A percentile compares a stretch with the other conserved stretches of the same genome.
These are phyloP conservation scores for Phalaenopsis hybrid DNA, from an alignment of 116 monocot genomes.

Conservation along the genomic window DNA sequence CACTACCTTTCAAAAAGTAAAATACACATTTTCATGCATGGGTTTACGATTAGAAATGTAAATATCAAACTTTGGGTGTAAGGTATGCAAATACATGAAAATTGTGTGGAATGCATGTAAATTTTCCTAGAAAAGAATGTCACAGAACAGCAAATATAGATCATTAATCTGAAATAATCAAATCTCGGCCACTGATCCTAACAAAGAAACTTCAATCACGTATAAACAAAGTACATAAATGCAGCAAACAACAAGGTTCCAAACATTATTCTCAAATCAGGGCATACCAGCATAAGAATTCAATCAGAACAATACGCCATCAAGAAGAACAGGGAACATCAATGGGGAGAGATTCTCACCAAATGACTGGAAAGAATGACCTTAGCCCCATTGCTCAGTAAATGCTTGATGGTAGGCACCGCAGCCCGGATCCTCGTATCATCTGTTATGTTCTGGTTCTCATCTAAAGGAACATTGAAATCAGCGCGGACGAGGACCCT, in stretches of 20 bases:
- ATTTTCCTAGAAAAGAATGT: neutral
- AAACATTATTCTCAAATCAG: neutral
- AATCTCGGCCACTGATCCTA: neutral
- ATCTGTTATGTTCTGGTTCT: constrained; percentile 45
- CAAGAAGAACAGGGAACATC: neutral
- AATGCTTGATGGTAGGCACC: constrained; percentile 52
- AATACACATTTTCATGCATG: no score
- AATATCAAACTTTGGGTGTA: no score
- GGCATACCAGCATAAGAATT: neutral
- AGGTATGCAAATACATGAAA: no score
- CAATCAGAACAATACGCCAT: neutral
- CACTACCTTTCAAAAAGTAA: no score
- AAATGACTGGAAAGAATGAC: constrained; percentile 51
- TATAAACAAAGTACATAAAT: neutral
- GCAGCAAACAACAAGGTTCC: neutral
- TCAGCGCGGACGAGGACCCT: constrained; percentile 43
- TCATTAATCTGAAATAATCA: neutral
- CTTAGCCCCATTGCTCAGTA: constrained; percentile 36
- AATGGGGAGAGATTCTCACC: constrained; percentile 18
- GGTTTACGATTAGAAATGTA: no score
- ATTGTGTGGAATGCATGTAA: no score
- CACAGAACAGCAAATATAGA: neutral
- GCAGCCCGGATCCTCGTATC: constrained; percentile 53
- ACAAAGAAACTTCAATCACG: neutral
- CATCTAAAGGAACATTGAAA: constrained; percentile 55